Evolutionary conservation across 331 rosid species (phyloP).

Genomic region (Ulmus americana): DNA sequence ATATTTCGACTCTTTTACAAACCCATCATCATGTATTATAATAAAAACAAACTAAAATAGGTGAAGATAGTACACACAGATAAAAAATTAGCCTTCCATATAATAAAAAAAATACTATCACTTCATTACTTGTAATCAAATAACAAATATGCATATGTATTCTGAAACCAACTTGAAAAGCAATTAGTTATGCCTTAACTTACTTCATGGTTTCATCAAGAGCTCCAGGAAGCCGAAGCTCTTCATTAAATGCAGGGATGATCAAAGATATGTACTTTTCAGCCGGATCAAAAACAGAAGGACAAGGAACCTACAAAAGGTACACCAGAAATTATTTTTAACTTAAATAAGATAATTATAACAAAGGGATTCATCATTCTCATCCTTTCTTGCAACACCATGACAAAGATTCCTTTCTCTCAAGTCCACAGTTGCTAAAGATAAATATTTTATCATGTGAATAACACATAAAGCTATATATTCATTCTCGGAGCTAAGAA

Average conservation of each 20-base stretch:
- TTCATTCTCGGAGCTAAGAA: too few species aligned
- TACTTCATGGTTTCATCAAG: constrained; percentile 81
- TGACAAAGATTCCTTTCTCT: too few species aligned
- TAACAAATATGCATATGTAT: not conserved
- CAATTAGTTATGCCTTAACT: constrained; percentile 25
- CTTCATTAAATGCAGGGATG: constrained; percentile 84
- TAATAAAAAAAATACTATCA: not conserved
- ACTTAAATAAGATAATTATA: constrained; percentile 16
- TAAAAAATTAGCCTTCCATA: not conserved
- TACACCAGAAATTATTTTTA: not conserved
- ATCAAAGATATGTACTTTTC: constrained; percentile 80
- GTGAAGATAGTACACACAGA: too few species aligned
- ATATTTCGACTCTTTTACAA: not conserved
- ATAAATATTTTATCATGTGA: too few species aligned
- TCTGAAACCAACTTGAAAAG: not conserved
- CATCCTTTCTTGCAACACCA: too few species aligned
- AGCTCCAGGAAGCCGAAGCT: constrained; percentile 79
- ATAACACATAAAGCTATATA: too few species aligned
- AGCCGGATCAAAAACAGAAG: constrained; percentile 72
- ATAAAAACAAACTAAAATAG: too few species aligned
- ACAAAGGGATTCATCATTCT: constrained; percentile 8
- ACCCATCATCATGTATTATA: too few species aligned
- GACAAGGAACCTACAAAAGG: constrained; percentile 61
- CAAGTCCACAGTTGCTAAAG: too few species aligned
- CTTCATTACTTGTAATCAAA: not conserved